A percentile compares a stretch with the other conserved stretches of the same genome.
Conservation (phyloP, 345 rosid genomes). For the Pugionium cornutum region DNA sequence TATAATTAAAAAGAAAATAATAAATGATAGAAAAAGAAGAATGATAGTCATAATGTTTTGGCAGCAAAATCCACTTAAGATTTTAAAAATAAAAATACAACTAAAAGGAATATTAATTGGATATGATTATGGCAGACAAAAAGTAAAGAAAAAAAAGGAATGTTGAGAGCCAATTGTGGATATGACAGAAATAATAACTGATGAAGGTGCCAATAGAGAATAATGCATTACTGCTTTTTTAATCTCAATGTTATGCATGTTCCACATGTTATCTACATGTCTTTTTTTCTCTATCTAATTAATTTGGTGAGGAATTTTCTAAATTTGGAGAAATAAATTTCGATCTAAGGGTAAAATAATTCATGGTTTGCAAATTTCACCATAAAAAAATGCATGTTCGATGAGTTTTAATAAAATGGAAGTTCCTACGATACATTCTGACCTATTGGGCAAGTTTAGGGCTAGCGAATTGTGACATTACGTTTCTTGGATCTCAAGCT, state of each 20-base stretch:
- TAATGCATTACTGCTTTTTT: constrained; percentile 33
- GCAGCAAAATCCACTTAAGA: constrained; percentile 39
- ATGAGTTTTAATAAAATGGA: background rate
- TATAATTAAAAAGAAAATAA: background rate
- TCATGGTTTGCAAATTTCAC: background rate
- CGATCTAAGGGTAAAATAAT: background rate
- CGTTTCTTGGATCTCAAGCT: constrained; percentile 40
- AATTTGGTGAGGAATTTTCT: no score
- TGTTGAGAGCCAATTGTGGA: constrained; percentile 31
- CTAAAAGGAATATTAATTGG: constrained; percentile 29
- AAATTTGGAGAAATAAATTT: background rate
- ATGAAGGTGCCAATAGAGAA: constrained; percentile 24
- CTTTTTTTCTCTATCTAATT: background rate
- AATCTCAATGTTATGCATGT: constrained; percentile 41
- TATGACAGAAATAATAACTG: background rate
- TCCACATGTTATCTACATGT: constrained; percentile 35
- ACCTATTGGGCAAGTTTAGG: constrained; percentile 4
- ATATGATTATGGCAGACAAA: constrained; percentile 47
- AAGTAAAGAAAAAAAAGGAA: constrained; percentile 40
- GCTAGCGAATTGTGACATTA: background rate
- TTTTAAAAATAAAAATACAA: background rate
- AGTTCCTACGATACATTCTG: background rate
- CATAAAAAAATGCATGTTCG: background rate
- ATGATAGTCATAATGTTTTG: constrained; percentile 43
- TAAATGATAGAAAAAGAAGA: constrained; percentile 30